Evolutionary conservation across 768 basidiomycete species (phyloP).

Genomic region (Collybia sordida): DNA sequence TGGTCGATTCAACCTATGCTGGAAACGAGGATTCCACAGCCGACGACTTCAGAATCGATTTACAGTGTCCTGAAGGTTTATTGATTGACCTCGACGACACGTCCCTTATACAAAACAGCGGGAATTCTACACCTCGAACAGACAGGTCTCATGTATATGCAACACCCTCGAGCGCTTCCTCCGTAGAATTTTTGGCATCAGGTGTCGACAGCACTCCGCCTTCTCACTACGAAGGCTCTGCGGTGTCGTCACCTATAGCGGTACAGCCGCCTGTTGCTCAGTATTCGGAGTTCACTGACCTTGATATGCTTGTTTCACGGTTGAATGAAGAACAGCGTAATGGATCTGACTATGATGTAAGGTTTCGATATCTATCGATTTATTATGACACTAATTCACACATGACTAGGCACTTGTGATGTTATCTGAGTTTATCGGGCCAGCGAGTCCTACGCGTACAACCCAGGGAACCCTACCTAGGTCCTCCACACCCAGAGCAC

Average conservation of each 20-base stretch:
- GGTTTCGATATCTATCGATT: constrained; percentile 24
- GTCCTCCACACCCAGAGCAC: background rate
- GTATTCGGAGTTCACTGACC: constrained; percentile 51
- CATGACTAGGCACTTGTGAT: constrained; percentile 52
- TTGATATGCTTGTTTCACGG: constrained; percentile 60
- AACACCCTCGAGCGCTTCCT: constrained; percentile 14
- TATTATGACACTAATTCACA: constrained; percentile 12
- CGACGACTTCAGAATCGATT: constrained; percentile 12
- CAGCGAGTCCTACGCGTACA: constrained; percentile 31
- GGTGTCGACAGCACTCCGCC: constrained; percentile 11
- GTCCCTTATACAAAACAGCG: background rate
- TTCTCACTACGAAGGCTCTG: constrained; percentile 4
- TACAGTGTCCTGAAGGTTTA: constrained; percentile 45
- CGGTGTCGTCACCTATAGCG: constrained; percentile 9
- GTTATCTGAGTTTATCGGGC: constrained; percentile 63
- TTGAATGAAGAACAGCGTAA: constrained; percentile 46
- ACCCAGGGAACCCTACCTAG: constrained; percentile 1
- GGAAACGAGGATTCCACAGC: constrained; percentile 21
- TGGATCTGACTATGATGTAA: constrained; percentile 66
- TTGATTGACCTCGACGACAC: constrained; percentile 57
- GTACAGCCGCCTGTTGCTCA: constrained; percentile 9
- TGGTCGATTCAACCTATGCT: constrained; percentile 36
- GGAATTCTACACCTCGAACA: background rate
- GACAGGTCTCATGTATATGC: background rate
- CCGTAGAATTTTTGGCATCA: constrained; percentile 14